A percentile compares a stretch with the other conserved stretches of the same genome.
phyloP scores from a whole-genome alignment of 108 stramenopile species.

The Discostella pseudostelligera region DNA sequence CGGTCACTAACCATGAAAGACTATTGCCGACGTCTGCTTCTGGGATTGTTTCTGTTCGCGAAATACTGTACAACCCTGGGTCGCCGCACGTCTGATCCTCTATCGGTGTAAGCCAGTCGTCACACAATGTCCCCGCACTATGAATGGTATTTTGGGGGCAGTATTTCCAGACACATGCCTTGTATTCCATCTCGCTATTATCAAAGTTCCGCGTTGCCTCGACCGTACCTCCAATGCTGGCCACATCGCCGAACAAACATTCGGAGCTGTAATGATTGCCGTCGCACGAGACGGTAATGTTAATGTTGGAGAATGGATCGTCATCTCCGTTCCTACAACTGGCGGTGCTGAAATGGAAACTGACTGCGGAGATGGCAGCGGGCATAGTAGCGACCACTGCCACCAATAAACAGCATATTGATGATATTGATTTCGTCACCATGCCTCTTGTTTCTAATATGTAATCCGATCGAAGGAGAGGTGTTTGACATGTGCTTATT shows the following conservation, averaged over 20 bases:
- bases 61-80: neutral
- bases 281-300: neutral
- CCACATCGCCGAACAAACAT: neutral
- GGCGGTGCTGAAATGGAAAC: neutral
- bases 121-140: neutral
- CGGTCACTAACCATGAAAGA: neutral
- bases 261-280: neutral
- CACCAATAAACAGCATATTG: neutral
- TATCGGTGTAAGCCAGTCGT: neutral
- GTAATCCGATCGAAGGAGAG: neutral
- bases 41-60: neutral
- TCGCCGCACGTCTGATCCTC: neutral
- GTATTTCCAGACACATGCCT: constrained; percentile 1
- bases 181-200: neutral
- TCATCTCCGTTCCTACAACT: neutral
- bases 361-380: neutral
- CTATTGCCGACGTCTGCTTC: neutral
- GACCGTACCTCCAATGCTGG: neutral
- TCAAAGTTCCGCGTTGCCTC: neutral
- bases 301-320: neutral
- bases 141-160: neutral
- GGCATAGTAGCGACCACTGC: neutral
- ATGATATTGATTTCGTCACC: neutral
- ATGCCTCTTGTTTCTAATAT: neutral
- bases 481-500: neutral